A percentile compares a stretch with the other conserved stretches of the same genome.
Conservation (phyloP, 23 red algal genomes). For the Gracilaria caudata region DNA sequence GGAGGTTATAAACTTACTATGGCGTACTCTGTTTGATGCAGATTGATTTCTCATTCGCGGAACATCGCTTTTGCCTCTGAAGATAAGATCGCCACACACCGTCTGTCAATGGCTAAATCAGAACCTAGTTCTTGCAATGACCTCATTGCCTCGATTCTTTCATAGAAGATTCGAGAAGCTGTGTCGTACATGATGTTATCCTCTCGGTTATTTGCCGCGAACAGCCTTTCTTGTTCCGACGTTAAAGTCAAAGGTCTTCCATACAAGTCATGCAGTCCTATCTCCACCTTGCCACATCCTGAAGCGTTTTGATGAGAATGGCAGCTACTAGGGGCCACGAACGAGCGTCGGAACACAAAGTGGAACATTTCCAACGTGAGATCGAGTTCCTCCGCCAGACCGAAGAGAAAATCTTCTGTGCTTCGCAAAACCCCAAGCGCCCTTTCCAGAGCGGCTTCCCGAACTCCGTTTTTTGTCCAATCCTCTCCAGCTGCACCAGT, state of each 20-base stretch:
- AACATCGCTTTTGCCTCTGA: not conserved
- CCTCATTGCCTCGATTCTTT: conserved; percentile 50
- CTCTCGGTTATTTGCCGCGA: conserved; percentile 25
- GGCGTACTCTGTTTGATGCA: too few species aligned
- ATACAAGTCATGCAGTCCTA: conserved; percentile 51
- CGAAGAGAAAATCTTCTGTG: conserved; percentile 63
- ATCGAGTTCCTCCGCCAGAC: conserved; percentile 47
- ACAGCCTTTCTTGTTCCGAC: conserved; percentile 18
- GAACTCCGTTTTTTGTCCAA: conserved; percentile 24
- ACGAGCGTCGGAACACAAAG: conserved; percentile 43
- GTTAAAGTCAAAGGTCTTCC: conserved; percentile 38
- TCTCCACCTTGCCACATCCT: conserved; percentile 38
- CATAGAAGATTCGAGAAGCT: conserved; percentile 23
- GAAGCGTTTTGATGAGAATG: conserved; percentile 53
- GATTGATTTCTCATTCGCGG: not conserved
- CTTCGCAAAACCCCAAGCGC: conserved; percentile 29
- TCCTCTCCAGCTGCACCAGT: conserved; percentile 28
- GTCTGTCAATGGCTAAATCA: conserved; percentile 39
- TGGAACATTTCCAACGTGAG: conserved; percentile 45
- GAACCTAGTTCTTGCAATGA: conserved; percentile 40
- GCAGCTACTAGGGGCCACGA: conserved; percentile 39
- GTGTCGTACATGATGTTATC: conserved; percentile 27
- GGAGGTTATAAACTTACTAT: too few species aligned
- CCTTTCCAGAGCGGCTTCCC: conserved; percentile 25
- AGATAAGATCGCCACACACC: conserved; percentile 19